phyloP scores from a whole-genome alignment of 352 stramenopile species.

The Thraustochytrium sp. region DNA sequence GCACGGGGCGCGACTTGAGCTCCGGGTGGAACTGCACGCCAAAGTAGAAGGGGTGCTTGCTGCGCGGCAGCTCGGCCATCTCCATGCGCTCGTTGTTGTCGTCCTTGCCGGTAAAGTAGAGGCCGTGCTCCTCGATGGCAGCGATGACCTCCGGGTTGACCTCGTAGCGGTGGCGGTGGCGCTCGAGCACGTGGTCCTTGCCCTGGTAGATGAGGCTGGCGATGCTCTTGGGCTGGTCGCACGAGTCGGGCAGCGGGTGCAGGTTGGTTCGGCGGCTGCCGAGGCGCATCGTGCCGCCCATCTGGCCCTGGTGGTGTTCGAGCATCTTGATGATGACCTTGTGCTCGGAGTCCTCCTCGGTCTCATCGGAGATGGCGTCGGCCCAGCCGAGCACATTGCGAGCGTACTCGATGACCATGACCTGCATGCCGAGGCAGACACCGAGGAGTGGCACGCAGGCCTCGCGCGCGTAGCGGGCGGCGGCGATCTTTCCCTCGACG shows the following conservation, averaged over 20 bases:
- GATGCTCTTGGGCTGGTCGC: slow-evolving; percentile 57
- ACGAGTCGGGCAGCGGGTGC: slow-evolving; percentile 51
- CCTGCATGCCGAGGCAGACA: slow-evolving; percentile 95
- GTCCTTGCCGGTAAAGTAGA: slow-evolving; percentile 96
- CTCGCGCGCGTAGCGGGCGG: slow-evolving; percentile 87
- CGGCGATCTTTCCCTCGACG: slow-evolving; percentile 94
- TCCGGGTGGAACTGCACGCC: slow-evolving; percentile 99
- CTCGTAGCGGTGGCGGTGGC: slow-evolving; percentile 98
- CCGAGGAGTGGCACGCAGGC: slow-evolving; percentile 93
- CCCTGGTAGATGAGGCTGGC: slow-evolving; percentile 83
- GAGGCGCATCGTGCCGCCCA: slow-evolving; percentile 99
- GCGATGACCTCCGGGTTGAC: slow-evolving; percentile 93
- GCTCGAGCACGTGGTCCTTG: slow-evolving; percentile 80
- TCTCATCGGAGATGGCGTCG: slow-evolving; percentile 58
- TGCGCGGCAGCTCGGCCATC: slow-evolving; percentile 82
- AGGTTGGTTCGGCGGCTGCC: slow-evolving; percentile 89
- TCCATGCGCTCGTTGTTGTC: slow-evolving; percentile 96
- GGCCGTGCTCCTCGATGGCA: slow-evolving; percentile 72
- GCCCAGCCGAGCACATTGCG: slow-evolving; percentile 44
- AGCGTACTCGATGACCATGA: slow-evolving; percentile 56
- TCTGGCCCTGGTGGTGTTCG: slow-evolving; percentile 91
- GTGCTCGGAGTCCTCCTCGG: slow-evolving; percentile 59
- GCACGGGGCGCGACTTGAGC: slow-evolving; percentile 91
- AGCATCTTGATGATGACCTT: slow-evolving; percentile 99
- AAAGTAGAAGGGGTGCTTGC: slow-evolving; percentile 96